Conservation (phyloP, 176 grass and related monocot genomes). For the Avena insularis region DNA sequence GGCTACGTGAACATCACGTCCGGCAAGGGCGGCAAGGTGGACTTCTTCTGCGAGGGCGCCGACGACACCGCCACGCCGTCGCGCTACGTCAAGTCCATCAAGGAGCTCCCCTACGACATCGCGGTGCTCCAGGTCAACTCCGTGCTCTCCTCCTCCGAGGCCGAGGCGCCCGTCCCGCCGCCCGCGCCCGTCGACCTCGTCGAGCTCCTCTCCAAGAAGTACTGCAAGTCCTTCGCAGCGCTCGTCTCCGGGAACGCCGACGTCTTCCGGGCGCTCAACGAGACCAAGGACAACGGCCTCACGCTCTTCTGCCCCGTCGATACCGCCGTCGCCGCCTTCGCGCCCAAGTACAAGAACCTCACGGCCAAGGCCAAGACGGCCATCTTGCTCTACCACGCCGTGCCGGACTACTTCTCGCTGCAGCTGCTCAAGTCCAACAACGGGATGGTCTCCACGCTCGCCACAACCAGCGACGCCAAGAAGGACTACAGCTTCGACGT, state of each 20-base stretch:
- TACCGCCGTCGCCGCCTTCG: conserved; percentile 59
- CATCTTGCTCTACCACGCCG: conserved; percentile 73
- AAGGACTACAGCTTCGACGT: conserved; percentile 72
- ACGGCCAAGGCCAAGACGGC: conserved; percentile 69
- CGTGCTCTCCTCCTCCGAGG: conserved; percentile 53
- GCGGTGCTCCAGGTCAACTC: conserved; percentile 64
- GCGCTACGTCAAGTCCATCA: conserved; percentile 58
- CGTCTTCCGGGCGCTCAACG: conserved; percentile 51
- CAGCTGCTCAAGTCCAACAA: conserved; percentile 77
- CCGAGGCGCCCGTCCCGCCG: conserved; percentile 66
- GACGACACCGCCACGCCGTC: conserved; percentile 37
- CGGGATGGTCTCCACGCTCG: conserved; percentile 76
- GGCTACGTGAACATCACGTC: conserved; percentile 79
- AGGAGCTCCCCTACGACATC: conserved; percentile 70
- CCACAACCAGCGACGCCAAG: conserved; percentile 63
- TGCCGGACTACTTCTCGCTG: conserved; percentile 78
- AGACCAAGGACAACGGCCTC: conserved; percentile 69
- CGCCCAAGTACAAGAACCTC: conserved; percentile 71
- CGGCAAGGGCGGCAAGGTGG: conserved; percentile 51
- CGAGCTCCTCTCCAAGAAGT: conserved; percentile 74
- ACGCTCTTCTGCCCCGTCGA: conserved; percentile 84
- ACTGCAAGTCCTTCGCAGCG: conserved; percentile 74
- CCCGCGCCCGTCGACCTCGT: conserved; percentile 68
- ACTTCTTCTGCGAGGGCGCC: conserved; percentile 54
- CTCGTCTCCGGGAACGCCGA: conserved; percentile 61